Evolutionary conservation across 2,329 filamentous ascomycete species (phyloP).

Genomic region (Gnomoniopsis smithogilvyi): DNA sequence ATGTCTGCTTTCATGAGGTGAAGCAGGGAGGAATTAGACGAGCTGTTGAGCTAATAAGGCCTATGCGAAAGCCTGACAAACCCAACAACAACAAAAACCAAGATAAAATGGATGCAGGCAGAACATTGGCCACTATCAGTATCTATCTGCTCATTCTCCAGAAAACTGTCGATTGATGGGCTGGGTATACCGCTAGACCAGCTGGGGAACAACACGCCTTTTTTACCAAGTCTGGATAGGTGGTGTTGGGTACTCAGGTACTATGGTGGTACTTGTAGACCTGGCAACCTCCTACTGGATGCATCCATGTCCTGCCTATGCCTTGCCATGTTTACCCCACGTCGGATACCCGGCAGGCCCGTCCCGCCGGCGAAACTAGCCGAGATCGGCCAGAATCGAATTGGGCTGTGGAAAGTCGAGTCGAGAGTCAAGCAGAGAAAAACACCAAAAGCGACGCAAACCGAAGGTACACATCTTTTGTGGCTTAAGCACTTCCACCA

Average conservation of each 20-base stretch:
- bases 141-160: too few species aligned
- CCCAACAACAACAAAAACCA: background rate
- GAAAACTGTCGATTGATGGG: background rate
- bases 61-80: background rate
- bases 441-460: background rate
- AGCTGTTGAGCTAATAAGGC: background rate
- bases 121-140: background rate
- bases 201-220: conserved; percentile 6
- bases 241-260: background rate
- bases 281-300: conserved; percentile 8
- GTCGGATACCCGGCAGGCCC: background rate
- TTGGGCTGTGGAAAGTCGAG: too few species aligned
- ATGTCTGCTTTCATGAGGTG: background rate
- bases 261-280: background rate
- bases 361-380: conserved; percentile 6
- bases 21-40: background rate
- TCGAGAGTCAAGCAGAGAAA: too few species aligned
- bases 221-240: too few species aligned
- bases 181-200: background rate
- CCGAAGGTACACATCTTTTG: background rate
- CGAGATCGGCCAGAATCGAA: conserved; percentile 12
- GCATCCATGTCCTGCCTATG: background rate
- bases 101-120: background rate
- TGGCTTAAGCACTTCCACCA: background rate
- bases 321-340: background rate